Percentiles rank a stretch among this genome's conserved stretches.
Evolutionary conservation across 2,329 filamentous ascomycete species (phyloP).

Genomic region (Dactylellina haptotyla): DNA sequence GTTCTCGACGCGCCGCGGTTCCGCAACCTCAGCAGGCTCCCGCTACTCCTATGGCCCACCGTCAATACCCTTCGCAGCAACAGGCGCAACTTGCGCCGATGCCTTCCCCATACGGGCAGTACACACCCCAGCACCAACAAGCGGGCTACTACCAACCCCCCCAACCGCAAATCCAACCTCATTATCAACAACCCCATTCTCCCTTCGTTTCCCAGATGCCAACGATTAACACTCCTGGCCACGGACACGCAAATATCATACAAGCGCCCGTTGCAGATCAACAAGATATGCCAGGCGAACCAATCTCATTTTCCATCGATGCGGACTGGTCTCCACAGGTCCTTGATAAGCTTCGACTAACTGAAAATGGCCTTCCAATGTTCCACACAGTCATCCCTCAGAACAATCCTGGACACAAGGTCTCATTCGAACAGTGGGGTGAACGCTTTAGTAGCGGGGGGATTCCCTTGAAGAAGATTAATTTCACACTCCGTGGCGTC

Average conservation of each 20-base stretch:
- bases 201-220: slow-evolving; percentile 16
- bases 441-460: not conserved
- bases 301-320: slow-evolving; percentile 7
- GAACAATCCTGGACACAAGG: not conserved
- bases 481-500: not conserved
- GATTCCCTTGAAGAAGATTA: not conserved
- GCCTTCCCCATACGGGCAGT: slow-evolving; percentile 34
- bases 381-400: slow-evolving; percentile 21
- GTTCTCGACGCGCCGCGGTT: slow-evolving; percentile 20
- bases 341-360: not conserved
- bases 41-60: slow-evolving; percentile 26
- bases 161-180: slow-evolving; percentile 3
- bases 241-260: not conserved
- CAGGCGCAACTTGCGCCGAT: slow-evolving; percentile 37
- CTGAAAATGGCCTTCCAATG: slow-evolving; percentile 23
- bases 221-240: not conserved
- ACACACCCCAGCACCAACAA: slow-evolving; percentile 18
- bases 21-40: slow-evolving; percentile 15
- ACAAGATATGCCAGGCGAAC: slow-evolving; percentile 23
- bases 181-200: slow-evolving; percentile 16
- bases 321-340: slow-evolving; percentile 5
- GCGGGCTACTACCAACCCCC: not conserved
- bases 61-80: slow-evolving; percentile 16
- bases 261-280: not conserved
- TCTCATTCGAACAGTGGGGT: slow-evolving; percentile 26